Evolutionary conservation across 441 rosid species (phyloP), one percentile per base, ranked within the genome.

Genomic region (Syzygium syzygioides): DNA sequence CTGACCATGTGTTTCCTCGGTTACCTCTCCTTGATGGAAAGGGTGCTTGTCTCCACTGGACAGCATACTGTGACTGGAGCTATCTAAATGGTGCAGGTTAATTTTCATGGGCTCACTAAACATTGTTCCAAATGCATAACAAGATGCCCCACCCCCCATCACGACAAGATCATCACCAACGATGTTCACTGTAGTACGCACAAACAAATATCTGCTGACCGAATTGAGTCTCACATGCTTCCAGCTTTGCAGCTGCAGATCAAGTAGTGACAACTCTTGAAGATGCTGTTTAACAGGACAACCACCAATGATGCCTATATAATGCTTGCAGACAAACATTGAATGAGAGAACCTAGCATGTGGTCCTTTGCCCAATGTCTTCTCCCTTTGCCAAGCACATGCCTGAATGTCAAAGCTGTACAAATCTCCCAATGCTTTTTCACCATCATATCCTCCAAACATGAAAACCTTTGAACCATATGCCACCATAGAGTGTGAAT

Each of bases 51-150:
- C 89, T 76, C 85, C 91, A 8, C 50, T 80, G 50, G 79, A 55
- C 57, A 64, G 64, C 32, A 86, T 32, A 86, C 20, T 54, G 76
- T 76, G 62, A 66, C 91, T 91, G 85, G 92, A 87, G 89, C 93
- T 80, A 84, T 91, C 89, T 48, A 94, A 86, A 10, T 90, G 91
- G 90, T 92, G 92, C 95, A 98, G 93, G 93, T 92, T 93, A 87
- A 95, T 92, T 92, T 94, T 96, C 90, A 93, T 88, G 83, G 99
- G 98, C 90, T 93, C 96, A 86, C 96, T 97, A 91, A 98, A 97
- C 93, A 93, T 98, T 57, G 99, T 92, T 92, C 99, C 99, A 94
- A 98, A 98, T 52, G 99, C 99, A 93, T 96, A 97, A 92, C 99
- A 98, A 90, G 99, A 95, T 90, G 98, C 97, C 88, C 99, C 99